Conservation (phyloP, 1,284 basidiomycete species). For the Leccinum subspadiceum region DNA sequence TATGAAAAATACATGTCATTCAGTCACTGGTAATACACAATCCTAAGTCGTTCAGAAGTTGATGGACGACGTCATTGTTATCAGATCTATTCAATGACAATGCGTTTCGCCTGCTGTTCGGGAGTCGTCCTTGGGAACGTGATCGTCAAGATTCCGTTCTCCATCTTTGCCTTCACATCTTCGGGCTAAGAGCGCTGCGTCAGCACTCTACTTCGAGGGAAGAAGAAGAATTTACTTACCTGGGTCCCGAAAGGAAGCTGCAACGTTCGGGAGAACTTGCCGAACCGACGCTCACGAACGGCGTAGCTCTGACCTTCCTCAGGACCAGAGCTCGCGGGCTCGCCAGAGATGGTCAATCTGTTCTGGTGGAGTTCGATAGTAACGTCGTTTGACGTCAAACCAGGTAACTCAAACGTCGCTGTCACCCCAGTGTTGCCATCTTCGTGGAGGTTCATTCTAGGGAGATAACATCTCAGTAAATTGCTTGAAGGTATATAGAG, state of each 20-base stretch:
- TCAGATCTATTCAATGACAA: constrained; percentile 1
- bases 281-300: neutral
- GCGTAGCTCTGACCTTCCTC: neutral
- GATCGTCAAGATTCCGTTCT: constrained; percentile 8
- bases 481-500: too few species aligned
- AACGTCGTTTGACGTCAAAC: neutral
- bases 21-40: neutral
- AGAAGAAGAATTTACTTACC: neutral
- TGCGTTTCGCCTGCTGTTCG: constrained; percentile 4
- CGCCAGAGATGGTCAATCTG: neutral
- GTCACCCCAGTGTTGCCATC: neutral
- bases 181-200: neutral
- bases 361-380: neutral
- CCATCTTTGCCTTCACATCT: constrained; percentile 10
- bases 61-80: neutral
- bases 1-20: too few species aligned
- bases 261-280: constrained; percentile 7
- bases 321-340: neutral
- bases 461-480: neutral
- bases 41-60: neutral
- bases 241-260: constrained; percentile 5
- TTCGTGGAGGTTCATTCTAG: neutral
- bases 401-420: neutral
- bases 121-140: constrained; percentile 9
- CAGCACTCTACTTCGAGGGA: neutral